Percentiles rank a stretch among this genome's conserved stretches.
Evolutionary conservation across 331 rosid genomes (phyloP).

Genomic region (Malus hybrid): DNA sequence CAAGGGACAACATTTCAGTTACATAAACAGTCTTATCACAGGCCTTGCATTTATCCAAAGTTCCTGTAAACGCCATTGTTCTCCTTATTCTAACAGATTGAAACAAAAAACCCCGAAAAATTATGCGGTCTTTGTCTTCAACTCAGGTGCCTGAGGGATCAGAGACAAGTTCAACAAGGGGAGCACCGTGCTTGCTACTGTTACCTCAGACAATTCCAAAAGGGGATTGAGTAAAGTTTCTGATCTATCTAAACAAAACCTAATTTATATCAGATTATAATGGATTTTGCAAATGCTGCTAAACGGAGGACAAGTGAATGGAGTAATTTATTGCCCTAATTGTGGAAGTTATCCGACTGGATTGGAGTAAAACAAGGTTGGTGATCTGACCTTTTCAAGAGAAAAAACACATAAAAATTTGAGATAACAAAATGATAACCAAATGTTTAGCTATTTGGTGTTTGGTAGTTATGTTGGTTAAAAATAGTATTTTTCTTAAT

Average conservation of each 20-base stretch:
- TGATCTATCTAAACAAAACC: conserved; percentile 21
- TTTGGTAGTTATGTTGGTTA: conserved; percentile 8
- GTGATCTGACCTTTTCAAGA: conserved; percentile 40
- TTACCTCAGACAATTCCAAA: conserved; percentile 38
- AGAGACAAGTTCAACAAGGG: neutral
- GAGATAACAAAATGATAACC: conserved; percentile 3
- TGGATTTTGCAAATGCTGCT: conserved; percentile 10
- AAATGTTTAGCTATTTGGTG: conserved; percentile 14
- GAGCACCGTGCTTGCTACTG: conserved; percentile 14
- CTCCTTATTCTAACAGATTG: neutral
- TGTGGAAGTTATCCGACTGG: conserved; percentile 33
- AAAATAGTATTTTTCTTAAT: conserved; percentile 3
- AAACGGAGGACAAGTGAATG: conserved; percentile 32
- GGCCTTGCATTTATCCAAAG: conserved; percentile 88
- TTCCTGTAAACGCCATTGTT: conserved; percentile 91
- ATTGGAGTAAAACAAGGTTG: conserved; percentile 48
- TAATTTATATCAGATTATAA: conserved; percentile 34
- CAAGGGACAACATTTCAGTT: conserved; percentile 83
- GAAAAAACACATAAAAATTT: too few species aligned
- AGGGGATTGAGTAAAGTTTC: conserved; percentile 41
- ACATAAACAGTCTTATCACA: conserved; percentile 97
- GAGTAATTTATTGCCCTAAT: conserved; percentile 27
- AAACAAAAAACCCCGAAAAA: neutral
- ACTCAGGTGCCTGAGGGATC: conserved; percentile 38
- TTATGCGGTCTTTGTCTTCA: neutral